These are phyloP conservation scores for Phlebiopsis flavidoalba DNA, from an alignment of 768 basidiomycete genomes.

Conservation along the genomic window DNA sequence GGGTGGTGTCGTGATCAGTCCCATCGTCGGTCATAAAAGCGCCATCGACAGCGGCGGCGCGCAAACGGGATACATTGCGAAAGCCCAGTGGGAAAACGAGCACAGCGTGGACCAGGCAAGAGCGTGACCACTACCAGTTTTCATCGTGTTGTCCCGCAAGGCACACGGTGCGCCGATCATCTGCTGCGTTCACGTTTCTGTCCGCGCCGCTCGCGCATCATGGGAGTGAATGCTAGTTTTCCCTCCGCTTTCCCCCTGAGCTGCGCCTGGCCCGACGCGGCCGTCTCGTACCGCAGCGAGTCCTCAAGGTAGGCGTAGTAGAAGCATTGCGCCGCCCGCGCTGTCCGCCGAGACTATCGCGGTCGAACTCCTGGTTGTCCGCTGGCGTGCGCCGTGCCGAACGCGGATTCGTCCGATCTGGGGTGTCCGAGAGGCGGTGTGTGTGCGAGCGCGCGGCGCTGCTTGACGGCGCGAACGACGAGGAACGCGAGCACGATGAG, in stretches of 20 bases:
- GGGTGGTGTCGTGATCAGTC: too few species aligned
- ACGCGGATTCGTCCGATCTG: slow-evolving; percentile 16
- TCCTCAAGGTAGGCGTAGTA: slow-evolving; percentile 91
- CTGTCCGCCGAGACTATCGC: slow-evolving; percentile 68
- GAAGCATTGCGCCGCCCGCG: slow-evolving; percentile 65
- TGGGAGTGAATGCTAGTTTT: slow-evolving; percentile 13
- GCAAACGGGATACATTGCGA: too few species aligned
- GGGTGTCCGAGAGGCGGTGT: slow-evolving; percentile 61
- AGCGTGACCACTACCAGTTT: slow-evolving; percentile 51
- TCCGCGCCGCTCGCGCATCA: slow-evolving; percentile 50
- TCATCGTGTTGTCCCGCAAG: slow-evolving; percentile 82
- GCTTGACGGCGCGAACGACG: slow-evolving; percentile 61
- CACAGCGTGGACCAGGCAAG: too few species aligned
- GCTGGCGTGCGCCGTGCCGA: slow-evolving; percentile 43
- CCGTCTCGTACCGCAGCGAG: slow-evolving; percentile 43
- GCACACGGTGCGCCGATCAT: slow-evolving; percentile 71
- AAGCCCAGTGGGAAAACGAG: too few species aligned
- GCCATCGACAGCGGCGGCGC: too few species aligned
- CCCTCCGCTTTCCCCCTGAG: slow-evolving; percentile 25
- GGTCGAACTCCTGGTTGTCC: slow-evolving; percentile 71
- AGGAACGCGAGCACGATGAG: slow-evolving; percentile 70
- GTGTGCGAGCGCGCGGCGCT: slow-evolving; percentile 66
- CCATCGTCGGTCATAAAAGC: too few species aligned
- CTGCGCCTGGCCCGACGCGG: slow-evolving; percentile 33
- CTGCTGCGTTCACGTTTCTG: slow-evolving; percentile 44